Evolutionary conservation across 1,284 basidiomycete species (phyloP), one percentile per base, ranked within the genome.

Genomic region (Austroboletus niveus): DNA sequence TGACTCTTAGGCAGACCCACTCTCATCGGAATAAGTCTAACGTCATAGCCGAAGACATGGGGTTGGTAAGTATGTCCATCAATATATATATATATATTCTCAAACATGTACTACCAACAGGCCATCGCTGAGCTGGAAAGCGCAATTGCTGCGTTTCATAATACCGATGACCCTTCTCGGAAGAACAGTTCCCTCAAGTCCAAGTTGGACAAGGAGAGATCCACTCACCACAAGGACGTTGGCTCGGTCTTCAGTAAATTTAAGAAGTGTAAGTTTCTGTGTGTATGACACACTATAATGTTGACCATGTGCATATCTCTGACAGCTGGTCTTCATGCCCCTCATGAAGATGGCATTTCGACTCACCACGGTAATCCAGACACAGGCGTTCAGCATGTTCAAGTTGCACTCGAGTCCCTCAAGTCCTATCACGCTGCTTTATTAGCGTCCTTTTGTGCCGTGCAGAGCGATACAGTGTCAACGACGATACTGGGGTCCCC

Each of bases 31-130:
- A 68, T 60, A 79, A 75, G 58, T 75, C 78, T 6, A 76, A 71
- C 14, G 58, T 65, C 22, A 69, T 86, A 49, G 70, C 80, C 12
- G 85, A 87, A 42, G 82, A 85, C 60, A 84, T 89, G 74, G 76
- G 77, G 38, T 64, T 57, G 54, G 27, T 27, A 27, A 27, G 84
- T 86, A 65, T 53, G 80, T 76, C 29, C 42, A 36, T 40, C 40
- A 17, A 8, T 3, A 15, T 44, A 42, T 15, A 8, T 3, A 24
- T 24, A 24, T 14, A 4, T 45, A 32, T 48, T 22, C 55, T n/a
- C 49, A 45, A 31, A 40, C 49, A 32, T 51, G 24, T 53, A 48
- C 29, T 8, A 12, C 61, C 45, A 31, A 31, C 45, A 80, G 75
- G 69, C 70, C 11, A 73, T 80, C 45, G 56, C 67, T 20, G 67